A percentile compares a stretch with the other conserved stretches of the same genome.
Evolutionary conservation across 768 basidiomycete species (phyloP).

Genomic region (Podaxis mareebaensis): DNA sequence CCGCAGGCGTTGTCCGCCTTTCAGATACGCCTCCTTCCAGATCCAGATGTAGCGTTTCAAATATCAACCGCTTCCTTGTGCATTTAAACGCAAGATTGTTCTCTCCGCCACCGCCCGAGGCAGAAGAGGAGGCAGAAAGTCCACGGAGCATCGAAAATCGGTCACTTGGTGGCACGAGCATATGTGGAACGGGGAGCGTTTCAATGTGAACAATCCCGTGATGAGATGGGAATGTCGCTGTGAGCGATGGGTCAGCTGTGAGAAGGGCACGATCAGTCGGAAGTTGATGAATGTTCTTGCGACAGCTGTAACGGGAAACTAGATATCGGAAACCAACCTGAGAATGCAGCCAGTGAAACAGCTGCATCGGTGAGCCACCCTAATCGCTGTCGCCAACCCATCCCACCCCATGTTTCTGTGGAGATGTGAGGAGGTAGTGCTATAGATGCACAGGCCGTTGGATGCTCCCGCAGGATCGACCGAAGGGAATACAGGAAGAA

Average conservation of each 20-base stretch:
- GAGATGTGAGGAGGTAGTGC: slow-evolving; percentile 67
- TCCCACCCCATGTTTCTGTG: slow-evolving; percentile 56
- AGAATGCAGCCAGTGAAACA: slow-evolving; percentile 75
- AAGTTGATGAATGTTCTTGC: neutral
- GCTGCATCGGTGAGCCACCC: slow-evolving; percentile 79
- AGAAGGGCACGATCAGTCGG: slow-evolving; percentile 1
- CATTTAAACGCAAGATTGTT: slow-evolving; percentile 96
- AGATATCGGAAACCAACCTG: slow-evolving; percentile 48
- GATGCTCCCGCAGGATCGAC: slow-evolving; percentile 53
- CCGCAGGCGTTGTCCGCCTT: slow-evolving; percentile 58
- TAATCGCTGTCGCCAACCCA: slow-evolving; percentile 75
- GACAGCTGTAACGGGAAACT: neutral
- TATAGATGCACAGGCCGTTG: slow-evolving; percentile 65
- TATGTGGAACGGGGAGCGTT: slow-evolving; percentile 71
- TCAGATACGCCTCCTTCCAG: slow-evolving; percentile 84
- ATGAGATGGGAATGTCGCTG: slow-evolving; percentile 74
- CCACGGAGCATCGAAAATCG: slow-evolving; percentile 84
- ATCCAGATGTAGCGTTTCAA: slow-evolving; percentile 91
- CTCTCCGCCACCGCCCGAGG: slow-evolving; percentile 73
- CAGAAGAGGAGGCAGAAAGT: slow-evolving; percentile 54
- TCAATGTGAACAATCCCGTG: slow-evolving; percentile 85
- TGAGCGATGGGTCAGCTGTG: slow-evolving; percentile 76
- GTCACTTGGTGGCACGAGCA: slow-evolving; percentile 77
- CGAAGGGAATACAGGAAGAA: slow-evolving; percentile 74
- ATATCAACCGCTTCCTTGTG: slow-evolving; percentile 80